Base-by-base conservation (phyloP, 352 stramenopile species). In the Pythium aquatile region DNA sequence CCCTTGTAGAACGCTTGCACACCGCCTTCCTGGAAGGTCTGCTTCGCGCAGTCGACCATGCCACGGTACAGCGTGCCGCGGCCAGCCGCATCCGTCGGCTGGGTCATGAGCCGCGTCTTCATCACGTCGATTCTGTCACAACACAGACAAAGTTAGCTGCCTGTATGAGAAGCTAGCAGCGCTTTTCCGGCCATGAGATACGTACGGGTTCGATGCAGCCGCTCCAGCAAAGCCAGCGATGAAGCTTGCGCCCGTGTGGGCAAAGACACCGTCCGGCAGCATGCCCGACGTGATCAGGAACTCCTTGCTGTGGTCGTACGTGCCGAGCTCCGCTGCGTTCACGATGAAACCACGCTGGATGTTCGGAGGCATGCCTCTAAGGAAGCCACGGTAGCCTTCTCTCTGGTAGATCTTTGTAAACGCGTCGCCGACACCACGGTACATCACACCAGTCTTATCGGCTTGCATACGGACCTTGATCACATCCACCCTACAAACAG, bases 381-480 rank as follows among this genome's bases (percentile, higher is more conserved):
- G 54, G 55, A 94, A 94, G 17, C 85, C 87, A 51, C 74, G 79
- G 16, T 86, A 37, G 2, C 87, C 87, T 68, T 94, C 87, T 3
- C 80, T 76, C 55, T 81, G 68, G 70, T 90, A 94, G 57, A 96
- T 91, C 58, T 77, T 85, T 24, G 58, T 69, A 51, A 91, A 82
- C 11, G 85, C 85, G 40, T 94, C 77, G 20, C 78, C 69, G 2
- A 94, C 77, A 46, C 81, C 79, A 53, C 81, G 80, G 55, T 93
- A 93, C 24, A 93, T 59, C 42, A 73, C 82, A 17, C 84, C 85
- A 3, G 83, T 75, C 29, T 83, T 81, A 55, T 91, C 80, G 0
- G 82, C 81, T 62, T 96, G 87, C 84, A 96, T 94, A 3, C 83
- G 85, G 48, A 94, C 83, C 70, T 96, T 96, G 69, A 96, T 93